A percentile compares a stretch with the other conserved stretches of the same genome.
These are phyloP conservation scores for Penicillium fimorum DNA, from an alignment of 495 filamentous ascomycete genomes.

Conservation along the genomic window DNA sequence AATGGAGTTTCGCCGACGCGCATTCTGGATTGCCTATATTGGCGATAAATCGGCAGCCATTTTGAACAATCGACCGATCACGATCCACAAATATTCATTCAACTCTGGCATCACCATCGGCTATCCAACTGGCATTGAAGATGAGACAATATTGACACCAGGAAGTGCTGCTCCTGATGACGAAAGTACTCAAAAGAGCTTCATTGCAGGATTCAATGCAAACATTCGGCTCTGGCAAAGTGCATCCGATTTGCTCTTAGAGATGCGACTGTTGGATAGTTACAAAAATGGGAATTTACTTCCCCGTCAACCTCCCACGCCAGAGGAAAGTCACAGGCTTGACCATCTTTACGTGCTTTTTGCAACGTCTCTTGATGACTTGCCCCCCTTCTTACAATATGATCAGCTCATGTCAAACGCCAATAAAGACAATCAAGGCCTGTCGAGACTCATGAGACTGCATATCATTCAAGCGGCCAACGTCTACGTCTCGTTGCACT, in stretches of 20 bases:
- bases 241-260: constrained; percentile 22
- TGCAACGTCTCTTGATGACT: constrained; percentile 21
- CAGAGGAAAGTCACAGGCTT: constrained; percentile 16
- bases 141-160: constrained; percentile 10
- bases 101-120: constrained; percentile 26
- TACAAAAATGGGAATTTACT: constrained; percentile 3
- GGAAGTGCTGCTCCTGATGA: constrained; percentile 14
- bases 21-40: constrained; percentile 33
- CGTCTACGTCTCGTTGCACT: constrained; percentile 28
- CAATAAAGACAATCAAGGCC: constrained; percentile 2
- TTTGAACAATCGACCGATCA: constrained; percentile 29
- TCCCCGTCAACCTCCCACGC: constrained; percentile 12
- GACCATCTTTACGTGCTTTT: constrained; percentile 25
- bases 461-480: constrained; percentile 28
- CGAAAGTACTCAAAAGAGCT: constrained; percentile 9
- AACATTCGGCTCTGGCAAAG: constrained; percentile 25
- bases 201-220: constrained; percentile 24
- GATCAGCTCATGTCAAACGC: constrained; percentile 11
- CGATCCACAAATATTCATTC: constrained; percentile 29
- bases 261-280: constrained; percentile 19
- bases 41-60: constrained; percentile 34
- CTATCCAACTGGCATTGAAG: constrained; percentile 27
- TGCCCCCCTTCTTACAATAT: constrained; percentile 17
- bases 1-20: constrained; percentile 27
- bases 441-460: constrained; percentile 7